These are phyloP conservation scores for Limonomyces culmigenus DNA, from an alignment of 1,284 basidiomycete species.

Conservation along the genomic window DNA sequence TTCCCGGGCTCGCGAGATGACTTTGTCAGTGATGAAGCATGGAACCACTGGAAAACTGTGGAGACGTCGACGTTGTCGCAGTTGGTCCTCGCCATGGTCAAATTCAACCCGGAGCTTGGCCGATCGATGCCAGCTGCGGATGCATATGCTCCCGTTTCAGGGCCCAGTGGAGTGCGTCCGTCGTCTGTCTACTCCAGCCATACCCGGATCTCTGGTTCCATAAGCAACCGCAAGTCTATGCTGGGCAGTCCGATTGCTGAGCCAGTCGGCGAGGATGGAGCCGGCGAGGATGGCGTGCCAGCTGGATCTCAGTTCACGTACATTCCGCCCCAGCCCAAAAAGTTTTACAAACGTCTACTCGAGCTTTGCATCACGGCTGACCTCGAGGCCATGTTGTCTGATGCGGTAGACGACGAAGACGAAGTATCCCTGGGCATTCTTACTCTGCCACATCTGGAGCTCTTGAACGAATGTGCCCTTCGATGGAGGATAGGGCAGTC, in stretches of 20 bases:
- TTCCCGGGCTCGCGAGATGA: constrained; percentile 82
- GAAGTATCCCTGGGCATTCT: constrained; percentile 93
- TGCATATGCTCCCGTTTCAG: constrained; percentile 12
- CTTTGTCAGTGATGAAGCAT: constrained; percentile 68
- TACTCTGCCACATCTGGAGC: constrained; percentile 63
- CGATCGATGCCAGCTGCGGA: constrained; percentile 53
- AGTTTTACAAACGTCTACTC: constrained; percentile 73
- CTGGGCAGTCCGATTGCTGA: constrained; percentile 20
- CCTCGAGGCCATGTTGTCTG: constrained; percentile 76
- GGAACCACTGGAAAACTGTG: constrained; percentile 70
- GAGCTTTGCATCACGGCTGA: constrained; percentile 77
- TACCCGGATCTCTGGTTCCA: constrained; percentile 23
- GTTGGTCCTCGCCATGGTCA: constrained; percentile 78
- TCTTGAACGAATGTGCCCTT: constrained; percentile 77
- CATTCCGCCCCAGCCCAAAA: constrained; percentile 80
- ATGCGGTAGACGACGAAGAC: constrained; percentile 83
- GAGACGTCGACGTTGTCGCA: constrained; percentile 80
- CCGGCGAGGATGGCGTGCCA: constrained; percentile 50
- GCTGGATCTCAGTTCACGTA: constrained; percentile 69
- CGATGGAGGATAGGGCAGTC: constrained; percentile 80
- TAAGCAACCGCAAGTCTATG: constrained; percentile 49
- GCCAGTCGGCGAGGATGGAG: constrained; percentile 22
- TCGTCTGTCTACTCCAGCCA: constrained; percentile 32
- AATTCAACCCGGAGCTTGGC: constrained; percentile 76
- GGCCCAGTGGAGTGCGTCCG: constrained; percentile 23